Base-by-base conservation (phyloP, 305 asterid genomes). In the Fraxinus sp. region DNA sequence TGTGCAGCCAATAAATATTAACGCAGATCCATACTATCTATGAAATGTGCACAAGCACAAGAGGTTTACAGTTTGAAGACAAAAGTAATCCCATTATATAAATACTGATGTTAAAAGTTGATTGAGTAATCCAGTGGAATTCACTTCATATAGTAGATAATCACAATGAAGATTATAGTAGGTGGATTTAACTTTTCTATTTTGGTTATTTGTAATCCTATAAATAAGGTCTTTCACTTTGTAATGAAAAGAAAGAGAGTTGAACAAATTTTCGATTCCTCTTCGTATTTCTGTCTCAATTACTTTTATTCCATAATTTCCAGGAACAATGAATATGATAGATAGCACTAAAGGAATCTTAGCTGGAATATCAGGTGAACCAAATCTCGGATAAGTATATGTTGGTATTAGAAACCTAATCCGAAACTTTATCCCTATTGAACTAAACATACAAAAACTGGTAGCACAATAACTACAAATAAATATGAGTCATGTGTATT, bases 41-140 rank as follows among this genome's bases (percentile, higher is more conserved):
- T 74, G 75, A 64, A 80, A 36, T 39, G 71, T 73, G 77, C 77
- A 36, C 18, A 75, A 75, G 68, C 71, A 85, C 26, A 77, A 70
- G 35, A 28, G 22, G 72, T 11, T 82, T 14, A n/a, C 10, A 33
- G 28, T 62, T 62, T 79, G 18, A 66, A 13, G 59, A 33, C 10
- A 52, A 75, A 55, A 41, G 78, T 71, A 39, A 41, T 32, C 36
- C 41, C 57, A 37, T 24, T 26, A 81, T 28, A 26, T 26, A 37
- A 77, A 59, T 72, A 20, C 82, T 55, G 5, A 22, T 30, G 85
- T 18, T 68, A 73, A 24, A 74, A 71, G 43, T 59, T 84, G 57
- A 64, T 68, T 28, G 11, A 80, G 76, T 24, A 80, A 55, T 66
- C 74, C 36, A 66, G 18, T 66, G 74, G 11, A 24, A 66, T 66